Base-by-base conservation (phyloP, 768 basidiomycete genomes). In the Boletus tomentosulus region DNA sequence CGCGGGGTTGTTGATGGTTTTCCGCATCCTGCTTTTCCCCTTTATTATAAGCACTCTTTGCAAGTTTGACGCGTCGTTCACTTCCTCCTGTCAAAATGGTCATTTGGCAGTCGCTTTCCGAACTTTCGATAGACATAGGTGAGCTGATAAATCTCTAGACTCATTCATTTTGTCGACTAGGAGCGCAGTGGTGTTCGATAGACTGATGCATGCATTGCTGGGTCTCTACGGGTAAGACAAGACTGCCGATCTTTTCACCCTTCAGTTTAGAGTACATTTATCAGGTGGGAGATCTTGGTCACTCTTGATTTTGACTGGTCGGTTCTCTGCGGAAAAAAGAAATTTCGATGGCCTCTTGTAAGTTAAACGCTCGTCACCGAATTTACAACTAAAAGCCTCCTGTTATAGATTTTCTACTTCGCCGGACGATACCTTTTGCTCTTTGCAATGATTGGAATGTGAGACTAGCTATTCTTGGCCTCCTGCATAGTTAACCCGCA, bases 361-460 rank as follows among this genome's bases (percentile, higher is more conserved):
- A 57, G 82, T 73, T 22, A 6, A 15, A 39, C 11, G 9, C 7
- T 48, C 4, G 4, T n/a, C 33, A 48, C 6, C 30, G 7, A 46
- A 12, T 2, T 28, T 38, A 43, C 25, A n/a, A 33, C 48, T 48
- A 24, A 52, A 13, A 4, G 42, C 35, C 24, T 2, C 45, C 74
- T 2, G 10, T 48, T 24, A 5, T 44, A 78, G 76, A 62, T 69
- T 28, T 78, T 77, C 55, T 79, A 79, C 62, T 78, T 79, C 50
- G 57, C 70, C 6, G 74, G 73, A 4, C 75, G 78, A 52, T 79
- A 79, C 64, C 53, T 71, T 31, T 59, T 79, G 34, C 63, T 79
- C 16, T 73, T 73, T 46, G 74, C 78, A 9, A 63, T 79, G 62
- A 70, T 79, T 19, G 78, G 78, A 54, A 77, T 79, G 78, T 77